These are phyloP conservation scores for Prunus mira DNA, from an alignment of 306 rosid genomes.

Conservation along the genomic window DNA sequence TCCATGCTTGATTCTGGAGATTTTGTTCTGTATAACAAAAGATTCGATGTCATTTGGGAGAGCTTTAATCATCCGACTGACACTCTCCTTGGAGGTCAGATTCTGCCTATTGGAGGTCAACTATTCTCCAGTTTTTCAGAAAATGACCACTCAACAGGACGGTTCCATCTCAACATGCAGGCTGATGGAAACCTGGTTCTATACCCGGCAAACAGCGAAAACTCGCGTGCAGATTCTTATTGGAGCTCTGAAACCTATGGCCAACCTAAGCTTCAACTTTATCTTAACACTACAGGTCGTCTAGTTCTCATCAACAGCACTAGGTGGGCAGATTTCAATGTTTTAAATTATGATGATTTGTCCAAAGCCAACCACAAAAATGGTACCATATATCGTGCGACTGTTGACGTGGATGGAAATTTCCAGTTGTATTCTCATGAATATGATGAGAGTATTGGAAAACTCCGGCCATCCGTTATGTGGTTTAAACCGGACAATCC, in stretches of 20 bases:
- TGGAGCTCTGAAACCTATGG: background rate
- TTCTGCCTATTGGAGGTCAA: background rate
- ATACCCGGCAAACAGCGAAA: background rate
- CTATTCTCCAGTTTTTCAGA: conserved; percentile 10
- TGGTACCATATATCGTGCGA: background rate
- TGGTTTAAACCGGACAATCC: too few relatives aligned
- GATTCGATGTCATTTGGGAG: background rate
- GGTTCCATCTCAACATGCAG: conserved; percentile 14
- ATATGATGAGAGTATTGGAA: background rate
- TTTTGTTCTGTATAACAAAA: conserved; percentile 4
- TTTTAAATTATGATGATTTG: background rate
- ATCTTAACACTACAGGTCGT: background rate
- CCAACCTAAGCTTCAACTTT: background rate
- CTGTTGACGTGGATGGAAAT: conserved; percentile 4
- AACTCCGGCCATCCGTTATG: background rate
- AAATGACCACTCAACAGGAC: background rate
- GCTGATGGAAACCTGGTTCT: conserved; percentile 9
- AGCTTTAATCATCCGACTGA: conserved; percentile 19
- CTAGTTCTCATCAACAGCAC: background rate
- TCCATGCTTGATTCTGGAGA: conserved; percentile 21
- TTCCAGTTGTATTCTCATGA: conserved; percentile 4
- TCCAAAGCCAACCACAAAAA: background rate
- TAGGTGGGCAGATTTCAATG: accelerated
- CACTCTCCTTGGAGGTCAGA: conserved; percentile 15
- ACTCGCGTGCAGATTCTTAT: background rate